These are phyloP conservation scores for Talaromyces sp. DNA, from an alignment of 2,329 filamentous ascomycete genomes.

Conservation along the genomic window DNA sequence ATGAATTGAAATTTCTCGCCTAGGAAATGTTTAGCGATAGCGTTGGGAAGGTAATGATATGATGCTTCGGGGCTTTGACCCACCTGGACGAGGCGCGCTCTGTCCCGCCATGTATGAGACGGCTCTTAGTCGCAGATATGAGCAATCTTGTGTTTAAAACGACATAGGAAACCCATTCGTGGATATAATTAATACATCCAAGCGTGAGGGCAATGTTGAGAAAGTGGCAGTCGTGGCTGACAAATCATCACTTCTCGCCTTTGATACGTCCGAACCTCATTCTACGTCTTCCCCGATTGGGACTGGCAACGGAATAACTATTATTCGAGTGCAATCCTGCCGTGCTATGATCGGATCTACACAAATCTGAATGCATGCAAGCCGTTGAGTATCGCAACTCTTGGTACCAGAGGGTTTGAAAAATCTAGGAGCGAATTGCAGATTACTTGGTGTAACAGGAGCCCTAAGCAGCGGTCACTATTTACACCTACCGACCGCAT, in stretches of 20 bases:
- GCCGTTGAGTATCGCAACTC: too few species aligned
- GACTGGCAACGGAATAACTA: background rate
- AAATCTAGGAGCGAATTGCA: background rate
- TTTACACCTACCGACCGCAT: background rate
- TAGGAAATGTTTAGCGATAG: background rate
- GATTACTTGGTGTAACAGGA: background rate
- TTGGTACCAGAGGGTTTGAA: too few species aligned
- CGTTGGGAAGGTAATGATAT: background rate
- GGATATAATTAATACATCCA: too few species aligned
- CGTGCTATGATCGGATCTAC: background rate
- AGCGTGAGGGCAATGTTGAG: background rate
- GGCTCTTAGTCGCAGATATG: background rate
- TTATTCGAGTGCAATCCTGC: background rate
- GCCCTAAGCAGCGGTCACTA: background rate
- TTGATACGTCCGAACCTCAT: background rate
- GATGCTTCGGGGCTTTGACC: background rate
- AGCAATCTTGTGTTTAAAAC: too few species aligned
- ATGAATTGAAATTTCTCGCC: constrained; percentile 19
- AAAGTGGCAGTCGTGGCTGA: background rate
- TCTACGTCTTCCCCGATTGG: background rate
- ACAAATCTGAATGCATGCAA: too few species aligned
- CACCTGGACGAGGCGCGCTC: background rate
- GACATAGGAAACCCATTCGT: too few species aligned
- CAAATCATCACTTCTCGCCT: background rate
- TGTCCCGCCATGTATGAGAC: background rate